These are phyloP conservation scores for Phytophthora pini DNA, from an alignment of 352 stramenopile genomes.

Conservation along the genomic window DNA sequence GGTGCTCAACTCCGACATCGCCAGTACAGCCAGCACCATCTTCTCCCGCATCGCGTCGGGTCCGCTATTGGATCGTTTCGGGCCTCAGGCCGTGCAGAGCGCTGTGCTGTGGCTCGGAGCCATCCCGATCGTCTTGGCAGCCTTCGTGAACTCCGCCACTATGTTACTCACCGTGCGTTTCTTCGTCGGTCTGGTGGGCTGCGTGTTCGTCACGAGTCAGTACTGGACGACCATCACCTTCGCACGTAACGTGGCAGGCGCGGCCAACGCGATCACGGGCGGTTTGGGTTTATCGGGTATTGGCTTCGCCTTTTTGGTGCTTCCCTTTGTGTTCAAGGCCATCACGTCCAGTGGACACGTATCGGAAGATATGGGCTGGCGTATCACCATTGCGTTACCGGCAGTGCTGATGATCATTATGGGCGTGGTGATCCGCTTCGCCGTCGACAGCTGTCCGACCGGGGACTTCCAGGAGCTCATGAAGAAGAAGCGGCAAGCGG, in stretches of 20 bases:
- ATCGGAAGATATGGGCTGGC: constrained; percentile 88
- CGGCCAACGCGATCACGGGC: constrained; percentile 91
- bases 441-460: constrained; percentile 92
- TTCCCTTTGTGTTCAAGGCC: constrained; percentile 26
- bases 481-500: constrained; percentile 55
- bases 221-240: constrained; percentile 96
- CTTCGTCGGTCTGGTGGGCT: constrained; percentile 95
- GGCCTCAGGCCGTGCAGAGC: constrained; percentile 85
- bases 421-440: constrained; percentile 73
- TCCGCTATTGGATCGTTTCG: constrained; percentile 92
- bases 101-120: constrained; percentile 79
- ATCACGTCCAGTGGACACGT: constrained; percentile 21
- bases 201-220: constrained; percentile 69
- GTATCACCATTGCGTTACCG: constrained; percentile 90
- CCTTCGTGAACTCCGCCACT: constrained; percentile 81
- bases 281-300: constrained; percentile 94
- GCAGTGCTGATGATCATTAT: constrained; percentile 85
- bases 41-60: constrained; percentile 92
- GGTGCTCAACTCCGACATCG: constrained; percentile 93
- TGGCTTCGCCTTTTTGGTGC: constrained; percentile 77
- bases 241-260: constrained; percentile 92
- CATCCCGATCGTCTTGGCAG: constrained; percentile 85
- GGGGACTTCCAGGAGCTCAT: constrained; percentile 92
- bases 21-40: constrained; percentile 90
- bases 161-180: constrained; percentile 89